Conservation (phyloP, 306 rosid species). For the Quercus cerris region DNA sequence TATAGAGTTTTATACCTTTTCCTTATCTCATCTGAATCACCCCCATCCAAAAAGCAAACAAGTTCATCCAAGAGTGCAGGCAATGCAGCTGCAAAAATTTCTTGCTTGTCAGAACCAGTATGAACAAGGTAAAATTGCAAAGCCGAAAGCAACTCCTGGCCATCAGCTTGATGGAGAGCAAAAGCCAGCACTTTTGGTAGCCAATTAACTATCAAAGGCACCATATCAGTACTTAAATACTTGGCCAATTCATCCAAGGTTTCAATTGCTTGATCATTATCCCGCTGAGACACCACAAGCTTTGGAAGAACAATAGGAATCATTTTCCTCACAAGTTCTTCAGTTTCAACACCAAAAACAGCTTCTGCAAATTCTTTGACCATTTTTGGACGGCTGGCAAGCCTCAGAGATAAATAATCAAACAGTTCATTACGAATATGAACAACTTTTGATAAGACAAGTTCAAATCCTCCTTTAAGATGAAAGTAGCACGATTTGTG, state of each 20-base stretch:
- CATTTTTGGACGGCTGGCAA: conserved; percentile 59
- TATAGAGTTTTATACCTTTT: conserved; percentile 50
- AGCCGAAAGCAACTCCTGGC: conserved; percentile 51
- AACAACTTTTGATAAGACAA: conserved; percentile 61
- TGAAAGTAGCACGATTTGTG: conserved; percentile 69
- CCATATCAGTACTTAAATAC: conserved; percentile 67
- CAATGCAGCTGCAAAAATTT: conserved; percentile 80
- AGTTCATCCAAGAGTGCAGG: conserved; percentile 87
- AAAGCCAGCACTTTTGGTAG: conserved; percentile 95
- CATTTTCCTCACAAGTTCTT: conserved; percentile 69
- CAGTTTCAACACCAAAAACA: conserved; percentile 74
- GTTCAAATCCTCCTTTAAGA: conserved; percentile 66
- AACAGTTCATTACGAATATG: conserved; percentile 69
- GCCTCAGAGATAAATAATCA: conserved; percentile 68
- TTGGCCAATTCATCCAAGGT: conserved; percentile 73
- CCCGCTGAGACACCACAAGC: conserved; percentile 81
- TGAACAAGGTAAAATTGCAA: conserved; percentile 78
- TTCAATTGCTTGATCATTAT: conserved; percentile 61
- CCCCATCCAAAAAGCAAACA: conserved; percentile 77
- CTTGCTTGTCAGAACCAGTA: conserved; percentile 70
- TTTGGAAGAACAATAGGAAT: conserved; percentile 92
- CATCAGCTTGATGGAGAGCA: conserved; percentile 77
- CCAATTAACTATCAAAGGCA: conserved; percentile 60
- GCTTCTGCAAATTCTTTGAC: conserved; percentile 91
- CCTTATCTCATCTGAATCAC: conserved; percentile 66